Evolutionary conservation across 805 yeast species (phyloP).

Genomic region (Ogataea sp.): DNA sequence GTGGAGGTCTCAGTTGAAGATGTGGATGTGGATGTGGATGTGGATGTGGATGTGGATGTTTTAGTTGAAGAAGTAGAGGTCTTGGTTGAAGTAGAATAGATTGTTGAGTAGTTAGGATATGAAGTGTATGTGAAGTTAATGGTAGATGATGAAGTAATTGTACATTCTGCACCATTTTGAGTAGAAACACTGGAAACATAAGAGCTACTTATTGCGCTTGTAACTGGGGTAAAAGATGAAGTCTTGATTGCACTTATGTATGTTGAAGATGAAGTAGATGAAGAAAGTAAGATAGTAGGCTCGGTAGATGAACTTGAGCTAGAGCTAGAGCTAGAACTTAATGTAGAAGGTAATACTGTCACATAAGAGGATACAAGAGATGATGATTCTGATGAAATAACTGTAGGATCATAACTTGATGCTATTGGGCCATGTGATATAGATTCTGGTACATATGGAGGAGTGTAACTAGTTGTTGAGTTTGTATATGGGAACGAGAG

Average conservation of each 20-base stretch:
- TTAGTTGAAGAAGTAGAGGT: too few species aligned
- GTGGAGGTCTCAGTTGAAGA: background rate
- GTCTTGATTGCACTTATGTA: too few species aligned
- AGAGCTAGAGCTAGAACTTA: background rate
- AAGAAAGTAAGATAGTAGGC: constrained; percentile 1
- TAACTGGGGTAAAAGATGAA: too few species aligned
- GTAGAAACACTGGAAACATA: background rate
- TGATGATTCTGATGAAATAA: background rate
- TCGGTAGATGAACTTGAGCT: constrained; percentile 1
- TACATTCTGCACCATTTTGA: background rate
- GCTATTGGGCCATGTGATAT: too few species aligned
- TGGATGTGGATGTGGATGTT: background rate
- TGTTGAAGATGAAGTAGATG: background rate
- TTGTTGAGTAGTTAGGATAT: background rate
- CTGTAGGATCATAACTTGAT: too few species aligned
- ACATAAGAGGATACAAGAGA: constrained; percentile 3
- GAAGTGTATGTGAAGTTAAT: background rate
- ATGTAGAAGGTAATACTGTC: constrained; percentile 2
- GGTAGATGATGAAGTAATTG: background rate
- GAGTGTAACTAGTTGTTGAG: background rate
- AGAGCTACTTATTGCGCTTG: too few species aligned
- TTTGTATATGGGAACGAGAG: background rate
- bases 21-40: background rate
- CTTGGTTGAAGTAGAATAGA: background rate
- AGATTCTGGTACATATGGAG: background rate